Evolutionary conservation across 108 stramenopile species (phyloP), one percentile per base, ranked within the genome.

Genomic region (Cyclotella atomus): DNA sequence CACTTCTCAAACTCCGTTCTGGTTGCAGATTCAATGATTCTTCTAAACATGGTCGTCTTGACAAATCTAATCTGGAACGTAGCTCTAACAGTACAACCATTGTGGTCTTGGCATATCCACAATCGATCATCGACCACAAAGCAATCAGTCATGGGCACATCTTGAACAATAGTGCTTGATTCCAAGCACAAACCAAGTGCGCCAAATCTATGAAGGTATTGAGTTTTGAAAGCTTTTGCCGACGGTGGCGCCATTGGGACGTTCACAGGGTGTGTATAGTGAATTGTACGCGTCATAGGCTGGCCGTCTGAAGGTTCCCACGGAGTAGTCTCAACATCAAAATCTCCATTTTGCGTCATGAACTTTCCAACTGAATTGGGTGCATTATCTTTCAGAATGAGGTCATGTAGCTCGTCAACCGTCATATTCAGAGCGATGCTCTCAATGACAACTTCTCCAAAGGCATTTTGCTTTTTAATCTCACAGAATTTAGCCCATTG

Each of bases 111-210:
- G 59, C 82, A 76, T 9, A 91, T 85, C 44, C 83, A 76, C 23
- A 92, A 70, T 6, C 86, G 84, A 76, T 95, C 94, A 17, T 70
- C 70, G 19, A 95, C 91, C 44, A 86, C 85, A 52, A 95, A 95
- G 55, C 91, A 95, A 69, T 95, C 94, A 10, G 91, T 83, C 91
- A 92, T 87, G 32, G 94, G 94, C 44, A 95, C 91, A 77, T 91
- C 91, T 27, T 79, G 65, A 15, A 92, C 90, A 62, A 80, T 62
- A 2, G 94, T 95, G 50, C 81, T 70, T 0, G 91, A 92, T 27
- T 95, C 89, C 10, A 95, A 9, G 23, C 84, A 76, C 56, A 95
- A 44, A 12, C 91, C 94, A 16, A 73, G 25, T 27, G 81, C 29
- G 3, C 80, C 85, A 65, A 79, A 92, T 45, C 76, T 75, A 10